A percentile compares a stretch with the other conserved stretches of the same genome.
phyloP scores from a whole-genome alignment of 2,329 filamentous ascomycete genomes.

The Thelonectria discophora region DNA sequence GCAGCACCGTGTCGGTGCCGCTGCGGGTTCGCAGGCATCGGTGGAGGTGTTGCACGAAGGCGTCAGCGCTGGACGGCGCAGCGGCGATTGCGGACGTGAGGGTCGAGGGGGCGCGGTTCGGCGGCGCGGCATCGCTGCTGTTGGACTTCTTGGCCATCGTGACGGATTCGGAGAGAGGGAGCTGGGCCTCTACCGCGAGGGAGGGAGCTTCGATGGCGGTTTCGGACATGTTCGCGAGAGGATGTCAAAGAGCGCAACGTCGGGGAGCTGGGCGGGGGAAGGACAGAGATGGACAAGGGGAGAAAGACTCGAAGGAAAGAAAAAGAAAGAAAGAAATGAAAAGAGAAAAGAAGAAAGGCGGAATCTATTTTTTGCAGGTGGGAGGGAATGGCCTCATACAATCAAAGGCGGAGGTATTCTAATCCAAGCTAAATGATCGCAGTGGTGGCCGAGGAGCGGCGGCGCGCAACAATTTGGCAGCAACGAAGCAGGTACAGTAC shows the following conservation, averaged over 20 bases:
- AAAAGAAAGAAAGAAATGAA: background rate
- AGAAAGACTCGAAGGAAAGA: background rate
- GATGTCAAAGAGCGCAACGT: conserved; percentile 23
- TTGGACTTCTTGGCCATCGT: conserved; percentile 29
- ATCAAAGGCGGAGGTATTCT: conserved; percentile 14
- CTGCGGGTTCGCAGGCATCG: conserved; percentile 73
- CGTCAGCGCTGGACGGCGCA: conserved; percentile 51
- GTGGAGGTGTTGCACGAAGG: conserved; percentile 64
- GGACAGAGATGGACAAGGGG: background rate
- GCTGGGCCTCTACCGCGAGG: conserved; percentile 38
- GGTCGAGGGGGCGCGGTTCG: background rate
- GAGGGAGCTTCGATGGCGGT: conserved; percentile 37
- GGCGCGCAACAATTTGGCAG: background rate
- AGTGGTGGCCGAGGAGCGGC: conserved; percentile 37
- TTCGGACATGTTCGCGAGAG: conserved; percentile 38
- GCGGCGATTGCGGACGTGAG: conserved; percentile 31
- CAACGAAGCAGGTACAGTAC: conserved; percentile 22
- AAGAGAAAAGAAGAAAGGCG: conserved; percentile 4
- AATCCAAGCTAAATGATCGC: conserved; percentile 31
- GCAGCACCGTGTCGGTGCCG: conserved; percentile 75
- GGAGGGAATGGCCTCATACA: conserved; percentile 27
- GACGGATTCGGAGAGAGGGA: conserved; percentile 36
- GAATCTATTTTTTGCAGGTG: conserved; percentile 5
- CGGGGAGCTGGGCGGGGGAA: conserved; percentile 22
- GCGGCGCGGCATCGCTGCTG: background rate